phyloP scores from a whole-genome alignment of 108 stramenopile genomes.

The Cylindrotheca fusiformis region DNA sequence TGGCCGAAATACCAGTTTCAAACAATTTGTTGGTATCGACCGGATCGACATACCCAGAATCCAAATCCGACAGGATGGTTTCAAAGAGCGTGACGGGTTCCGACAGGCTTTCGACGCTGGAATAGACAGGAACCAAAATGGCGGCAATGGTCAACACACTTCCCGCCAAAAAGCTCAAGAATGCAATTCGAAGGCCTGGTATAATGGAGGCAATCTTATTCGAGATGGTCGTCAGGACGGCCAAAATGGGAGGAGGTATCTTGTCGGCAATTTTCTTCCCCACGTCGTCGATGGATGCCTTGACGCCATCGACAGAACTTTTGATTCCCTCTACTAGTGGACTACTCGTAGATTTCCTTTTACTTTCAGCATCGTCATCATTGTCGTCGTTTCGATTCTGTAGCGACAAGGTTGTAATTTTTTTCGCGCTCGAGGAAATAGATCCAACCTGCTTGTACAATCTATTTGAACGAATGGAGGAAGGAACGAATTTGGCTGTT shows the following conservation, averaged over 20 bases:
- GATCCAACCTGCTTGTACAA: not conserved
- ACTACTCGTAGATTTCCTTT: not conserved
- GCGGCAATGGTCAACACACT: constrained; percentile 32
- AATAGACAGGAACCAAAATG: constrained; percentile 55
- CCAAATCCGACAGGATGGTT: constrained; percentile 76
- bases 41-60: constrained; percentile 78
- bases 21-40: constrained; percentile 88
- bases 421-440: not conserved
- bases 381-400: not conserved
- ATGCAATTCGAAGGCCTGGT: constrained; percentile 16
- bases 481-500: too few relatives aligned
- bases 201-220: constrained; percentile 1
- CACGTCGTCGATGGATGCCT: constrained; percentile 3
- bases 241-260: constrained; percentile 12
- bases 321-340: not conserved
- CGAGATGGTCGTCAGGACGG: constrained; percentile 10
- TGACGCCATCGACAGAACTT: not conserved
- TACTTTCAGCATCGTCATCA: not conserved
- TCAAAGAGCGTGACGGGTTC: constrained; percentile 84
- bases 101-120: constrained; percentile 36
- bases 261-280: constrained; percentile 5
- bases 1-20: constrained; percentile 91
- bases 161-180: constrained; percentile 42
- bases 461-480: too few relatives aligned
- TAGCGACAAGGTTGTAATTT: not conserved